Base-by-base conservation (phyloP, 352 stramenopile genomes). In the Phytophthora sansomeana region DNA sequence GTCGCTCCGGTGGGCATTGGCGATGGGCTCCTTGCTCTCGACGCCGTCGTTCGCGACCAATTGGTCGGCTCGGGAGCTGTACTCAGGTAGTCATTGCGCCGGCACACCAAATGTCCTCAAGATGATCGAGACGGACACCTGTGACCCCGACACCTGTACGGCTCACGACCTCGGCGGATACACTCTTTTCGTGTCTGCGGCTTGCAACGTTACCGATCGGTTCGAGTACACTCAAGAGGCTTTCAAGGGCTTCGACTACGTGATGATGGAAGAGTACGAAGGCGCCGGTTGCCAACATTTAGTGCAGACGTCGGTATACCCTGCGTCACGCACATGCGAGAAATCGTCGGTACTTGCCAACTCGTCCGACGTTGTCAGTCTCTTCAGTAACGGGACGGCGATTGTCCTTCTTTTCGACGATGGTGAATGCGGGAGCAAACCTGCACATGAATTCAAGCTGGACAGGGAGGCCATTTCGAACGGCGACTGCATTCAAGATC, bases 231-330 rank as follows among this genome's bases (percentile, higher is more conserved):
- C 58, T 1, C 14, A 59, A n/a, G 55, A 74, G 6, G 36, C 43
- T 6, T 74, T 77, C 41, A 53, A 54, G 10, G 69, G 28, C 0
- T 64, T 72, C 60, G 60, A 67, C 65, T 74, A 69, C 51, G 60
- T 77, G 4, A 72, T 77, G 44, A 74, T 77, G 64, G 69, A 74
- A 38, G 59, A 68, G 19, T 77, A 74, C 46, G 42, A n/a, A 6
- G 57, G 47, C n/a, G 39, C 30, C 36, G 50, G 44, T 1, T 77
- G 69, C 10, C 17, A 64, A n/a, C 32, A 66, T 30, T 52, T 77
- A 42, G 35, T 66, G 9, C 65, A 72, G 32, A 72, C 65, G 2
- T 69, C 65, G 1, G 65, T 77, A 0, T 77, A 72, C 48, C 69
- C 69, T 4, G 63, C 69, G 26, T 74, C 54, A 29, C 59, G 50